A percentile compares a stretch with the other conserved stretches of the same genome.
Conservation (phyloP, 805 yeast genomes). For the Candida michaelii region DNA sequence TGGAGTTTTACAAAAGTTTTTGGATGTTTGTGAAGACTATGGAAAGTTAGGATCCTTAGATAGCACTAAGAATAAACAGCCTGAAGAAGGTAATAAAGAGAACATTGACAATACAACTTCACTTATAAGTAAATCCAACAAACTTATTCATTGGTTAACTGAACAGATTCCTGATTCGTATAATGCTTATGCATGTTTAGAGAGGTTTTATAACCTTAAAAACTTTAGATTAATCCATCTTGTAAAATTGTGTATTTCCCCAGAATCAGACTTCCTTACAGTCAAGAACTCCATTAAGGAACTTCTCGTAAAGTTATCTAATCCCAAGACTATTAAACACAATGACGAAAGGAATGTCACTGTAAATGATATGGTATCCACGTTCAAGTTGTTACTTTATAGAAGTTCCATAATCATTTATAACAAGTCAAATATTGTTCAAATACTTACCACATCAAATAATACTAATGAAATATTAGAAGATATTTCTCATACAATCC, state of each 20-base stretch:
- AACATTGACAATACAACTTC: neutral
- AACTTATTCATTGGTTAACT: slow-evolving; percentile 61
- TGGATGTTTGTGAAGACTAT: slow-evolving; percentile 50
- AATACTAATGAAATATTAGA: slow-evolving; percentile 58
- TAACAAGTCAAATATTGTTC: slow-evolving; percentile 63
- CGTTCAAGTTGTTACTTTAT: slow-evolving; percentile 57
- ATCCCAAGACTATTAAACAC: slow-evolving; percentile 46
- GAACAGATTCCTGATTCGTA: slow-evolving; percentile 54
- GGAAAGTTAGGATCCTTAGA: slow-evolving; percentile 14
- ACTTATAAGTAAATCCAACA: slow-evolving; percentile 41
- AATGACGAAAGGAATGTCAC: slow-evolving; percentile 34
- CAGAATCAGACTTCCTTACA: slow-evolving; percentile 59
- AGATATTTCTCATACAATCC: slow-evolving; percentile 57
- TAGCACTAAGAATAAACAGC: slow-evolving; percentile 22
- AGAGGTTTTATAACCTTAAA: slow-evolving; percentile 51
- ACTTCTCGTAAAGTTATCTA: slow-evolving; percentile 53
- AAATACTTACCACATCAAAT: slow-evolving; percentile 49
- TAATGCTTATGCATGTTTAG: slow-evolving; percentile 50
- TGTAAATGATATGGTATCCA: slow-evolving; percentile 49
- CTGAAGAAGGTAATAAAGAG: slow-evolving; percentile 18
- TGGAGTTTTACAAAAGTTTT: slow-evolving; percentile 47
- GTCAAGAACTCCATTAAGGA: slow-evolving; percentile 65
- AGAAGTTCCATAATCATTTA: slow-evolving; percentile 61
- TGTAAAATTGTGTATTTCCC: slow-evolving; percentile 51
- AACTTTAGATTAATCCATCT: slow-evolving; percentile 61